Evolutionary conservation across 139 green algal genomes (phyloP), one percentile per base, ranked within the genome.

Genomic region (Zygnema circumcarinatum): DNA sequence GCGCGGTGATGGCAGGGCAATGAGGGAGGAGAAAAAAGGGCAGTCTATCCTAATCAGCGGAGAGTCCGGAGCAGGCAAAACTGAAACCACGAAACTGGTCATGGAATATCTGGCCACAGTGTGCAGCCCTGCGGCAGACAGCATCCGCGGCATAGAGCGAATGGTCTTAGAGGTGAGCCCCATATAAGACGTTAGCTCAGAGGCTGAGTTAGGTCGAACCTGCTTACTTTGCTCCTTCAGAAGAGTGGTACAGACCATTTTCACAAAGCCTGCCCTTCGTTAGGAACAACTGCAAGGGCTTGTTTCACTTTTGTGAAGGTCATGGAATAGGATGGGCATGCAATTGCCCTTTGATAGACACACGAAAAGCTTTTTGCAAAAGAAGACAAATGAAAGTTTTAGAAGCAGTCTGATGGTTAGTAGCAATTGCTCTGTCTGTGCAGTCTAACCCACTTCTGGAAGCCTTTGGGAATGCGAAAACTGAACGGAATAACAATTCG

Each of bases 381-480:
- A n/a, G n/a, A n/a, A n/a, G n/a, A n/a, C n/a, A n/a, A n/a, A n/a
- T n/a, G n/a, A n/a, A n/a, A n/a, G n/a, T n/a, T n/a, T n/a, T n/a
- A n/a, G n/a, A n/a, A n/a, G n/a, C n/a, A n/a, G n/a, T n/a, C n/a
- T n/a, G n/a, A n/a, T n/a, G n/a, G n/a, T n/a, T n/a, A n/a, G n/a
- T n/a, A n/a, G n/a, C n/a, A n/a, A n/a, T n/a, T 62, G 7, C 16
- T 62, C 16, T 62, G 7, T 83, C 0, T 87, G 29, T 87, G 81
- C 96, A 99, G 91, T 98, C 94, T 33, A 99, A 99, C 90, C 97
- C 97, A 16, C 89, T 99, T 84, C 93, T 99, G 75, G 97, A 99
- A 87, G 96, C 97, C 0, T 99, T 99, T 93, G 97, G 97, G 29
- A 99, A 99, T 88, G 97, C 97, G 38, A 99, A 99, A 91, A 99